Evolutionary conservation across 257 asterid species (phyloP).

Genomic region (Datura wrightii): DNA sequence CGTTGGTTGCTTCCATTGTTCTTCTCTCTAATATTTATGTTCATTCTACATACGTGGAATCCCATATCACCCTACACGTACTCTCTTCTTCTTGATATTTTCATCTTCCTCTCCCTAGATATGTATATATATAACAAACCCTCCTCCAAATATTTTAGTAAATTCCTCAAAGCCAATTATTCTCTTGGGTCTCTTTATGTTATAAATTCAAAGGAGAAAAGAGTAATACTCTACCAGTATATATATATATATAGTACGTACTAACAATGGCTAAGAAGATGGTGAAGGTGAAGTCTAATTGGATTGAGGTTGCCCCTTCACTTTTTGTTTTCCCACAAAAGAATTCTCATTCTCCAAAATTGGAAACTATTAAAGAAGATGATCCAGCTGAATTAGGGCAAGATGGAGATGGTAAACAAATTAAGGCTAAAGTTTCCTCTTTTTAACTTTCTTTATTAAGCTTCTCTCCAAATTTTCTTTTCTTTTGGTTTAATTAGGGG

Average conservation of each 20-base stretch:
- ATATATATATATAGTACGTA: not conserved
- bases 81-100: not conserved
- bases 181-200: not conserved
- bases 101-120: not conserved
- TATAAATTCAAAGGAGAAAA: not conserved
- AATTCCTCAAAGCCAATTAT: not conserved
- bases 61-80: not conserved
- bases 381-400: conserved; percentile 36
- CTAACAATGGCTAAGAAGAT: not conserved
- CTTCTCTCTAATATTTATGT: not conserved
- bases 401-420: conserved; percentile 23
- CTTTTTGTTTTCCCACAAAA: conserved; percentile 40
- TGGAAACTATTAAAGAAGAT: conserved; percentile 53
- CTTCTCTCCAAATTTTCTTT: not conserved
- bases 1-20: not conserved
- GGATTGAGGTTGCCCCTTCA: conserved; percentile 51
- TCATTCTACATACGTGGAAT: conserved; percentile 22
- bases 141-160: not conserved
- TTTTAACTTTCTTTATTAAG: not conserved
- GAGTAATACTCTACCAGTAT: too few species aligned
- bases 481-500: not conserved
- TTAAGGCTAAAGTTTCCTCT: not conserved
- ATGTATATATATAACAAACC: not conserved
- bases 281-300: conserved; percentile 20
- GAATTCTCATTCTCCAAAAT: conserved; percentile 47